A percentile compares a stretch with the other conserved stretches of the same genome.
Conservation (phyloP, 306 rosid genomes). For the Hippophae rhamnoides region DNA sequence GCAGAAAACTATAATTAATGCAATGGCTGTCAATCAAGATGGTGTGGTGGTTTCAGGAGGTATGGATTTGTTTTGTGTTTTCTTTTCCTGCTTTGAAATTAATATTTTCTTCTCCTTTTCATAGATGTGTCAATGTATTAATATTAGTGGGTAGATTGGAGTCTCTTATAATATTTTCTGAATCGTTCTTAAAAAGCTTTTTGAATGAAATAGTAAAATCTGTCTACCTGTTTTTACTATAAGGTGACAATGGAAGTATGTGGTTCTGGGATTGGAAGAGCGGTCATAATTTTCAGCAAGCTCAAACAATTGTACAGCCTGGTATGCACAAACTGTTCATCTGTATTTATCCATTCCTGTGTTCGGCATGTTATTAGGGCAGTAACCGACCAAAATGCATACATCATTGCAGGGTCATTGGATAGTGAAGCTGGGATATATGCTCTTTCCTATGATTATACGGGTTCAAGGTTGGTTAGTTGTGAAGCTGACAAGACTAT, state of each 20-base stretch:
- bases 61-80: slow-evolving; percentile 16
- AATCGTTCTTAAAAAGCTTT: too few relatives aligned
- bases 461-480: slow-evolving; percentile 76
- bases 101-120: neutral
- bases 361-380: neutral
- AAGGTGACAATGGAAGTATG: slow-evolving; percentile 95
- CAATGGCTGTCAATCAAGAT: slow-evolving; percentile 95
- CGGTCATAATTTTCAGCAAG: slow-evolving; percentile 90
- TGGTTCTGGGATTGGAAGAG: slow-evolving; percentile 99
- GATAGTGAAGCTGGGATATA: slow-evolving; percentile 97
- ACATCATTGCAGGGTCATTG: slow-evolving; percentile 56
- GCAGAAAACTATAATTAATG: slow-evolving; percentile 89
- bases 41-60: slow-evolving; percentile 98
- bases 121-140: too few relatives aligned
- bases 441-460: slow-evolving; percentile 60
- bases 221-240: too few relatives aligned
- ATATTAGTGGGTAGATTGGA: too few relatives aligned
- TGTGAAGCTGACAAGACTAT: slow-evolving; percentile 98
- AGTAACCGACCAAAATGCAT: neutral
- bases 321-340: slow-evolving; percentile 35
- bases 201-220: too few relatives aligned
- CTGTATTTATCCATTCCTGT: neutral
- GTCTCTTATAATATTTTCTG: too few relatives aligned
- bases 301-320: slow-evolving; percentile 93
- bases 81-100: neutral